Evolutionary conservation across 2,329 filamentous ascomycete genomes (phyloP).

Genomic region (Trichocomaceae sp.): DNA sequence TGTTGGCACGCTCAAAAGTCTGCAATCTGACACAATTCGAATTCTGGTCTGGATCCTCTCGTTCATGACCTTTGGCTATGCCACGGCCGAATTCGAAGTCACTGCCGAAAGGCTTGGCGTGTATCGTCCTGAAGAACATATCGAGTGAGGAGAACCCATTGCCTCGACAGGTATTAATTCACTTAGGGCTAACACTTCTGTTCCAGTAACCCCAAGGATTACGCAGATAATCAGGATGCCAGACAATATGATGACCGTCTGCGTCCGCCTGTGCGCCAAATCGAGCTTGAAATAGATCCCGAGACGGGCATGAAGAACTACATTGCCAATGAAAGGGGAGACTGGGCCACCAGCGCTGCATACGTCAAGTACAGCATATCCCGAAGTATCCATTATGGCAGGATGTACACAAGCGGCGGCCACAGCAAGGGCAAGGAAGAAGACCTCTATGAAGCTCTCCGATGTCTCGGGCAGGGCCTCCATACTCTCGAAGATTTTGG

Average conservation of each 20-base stretch:
- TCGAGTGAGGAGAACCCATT: slow-evolving; percentile 33
- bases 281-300: slow-evolving; percentile 66
- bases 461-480: slow-evolving; percentile 68
- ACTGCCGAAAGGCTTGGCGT: slow-evolving; percentile 72
- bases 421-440: slow-evolving; percentile 59
- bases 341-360: slow-evolving; percentile 83
- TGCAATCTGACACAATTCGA: slow-evolving; percentile 70
- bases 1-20: slow-evolving; percentile 69
- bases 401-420: slow-evolving; percentile 64
- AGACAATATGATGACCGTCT: slow-evolving; percentile 68
- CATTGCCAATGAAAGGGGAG: slow-evolving; percentile 81
- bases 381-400: slow-evolving; percentile 69
- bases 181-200: neutral
- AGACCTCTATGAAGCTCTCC: slow-evolving; percentile 72
- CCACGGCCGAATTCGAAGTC: slow-evolving; percentile 79
- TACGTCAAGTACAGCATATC: slow-evolving; percentile 72
- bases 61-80: slow-evolving; percentile 76
- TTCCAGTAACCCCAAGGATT: slow-evolving; percentile 65
- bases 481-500: slow-evolving; percentile 74
- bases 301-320: slow-evolving; percentile 98
- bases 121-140: slow-evolving; percentile 65
- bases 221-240: slow-evolving; percentile 81
- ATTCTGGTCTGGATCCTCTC: slow-evolving; percentile 76
- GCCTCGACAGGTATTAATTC: neutral
- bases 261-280: slow-evolving; percentile 65